Evolutionary conservation across 2,329 filamentous ascomycete genomes (phyloP).

Genomic region (Phoma herbarum): DNA sequence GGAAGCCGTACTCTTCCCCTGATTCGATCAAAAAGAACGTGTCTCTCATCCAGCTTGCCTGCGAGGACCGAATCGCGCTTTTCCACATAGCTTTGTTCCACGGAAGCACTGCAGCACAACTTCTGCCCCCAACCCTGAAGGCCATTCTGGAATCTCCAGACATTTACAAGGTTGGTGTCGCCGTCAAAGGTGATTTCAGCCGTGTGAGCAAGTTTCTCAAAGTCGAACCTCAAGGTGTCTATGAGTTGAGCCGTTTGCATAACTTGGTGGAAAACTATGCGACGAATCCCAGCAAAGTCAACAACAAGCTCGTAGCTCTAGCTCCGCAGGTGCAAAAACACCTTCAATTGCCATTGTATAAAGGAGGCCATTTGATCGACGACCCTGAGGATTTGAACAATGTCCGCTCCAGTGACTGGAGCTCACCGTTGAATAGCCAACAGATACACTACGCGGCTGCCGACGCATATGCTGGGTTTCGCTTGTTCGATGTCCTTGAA

Average conservation of each 20-base stretch:
- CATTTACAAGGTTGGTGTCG: constrained; percentile 79
- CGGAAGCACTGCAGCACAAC: constrained; percentile 56
- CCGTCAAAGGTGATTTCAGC: constrained; percentile 70
- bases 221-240: constrained; percentile 71
- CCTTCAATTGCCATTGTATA: constrained; percentile 78
- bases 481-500: constrained; percentile 77
- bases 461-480: constrained; percentile 84
- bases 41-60: constrained; percentile 84
- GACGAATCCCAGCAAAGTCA: constrained; percentile 67
- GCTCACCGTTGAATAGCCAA: constrained; percentile 63
- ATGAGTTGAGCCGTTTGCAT: constrained; percentile 86
- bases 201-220: constrained; percentile 69
- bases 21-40: constrained; percentile 78
- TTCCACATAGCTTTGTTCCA: constrained; percentile 74
- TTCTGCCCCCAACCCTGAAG: constrained; percentile 74
- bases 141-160: constrained; percentile 74
- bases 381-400: constrained; percentile 28
- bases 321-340: constrained; percentile 75
- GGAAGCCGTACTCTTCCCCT: constrained; percentile 62
- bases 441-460: constrained; percentile 80
- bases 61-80: constrained; percentile 76
- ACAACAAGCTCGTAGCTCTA: constrained; percentile 68
- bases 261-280: constrained; percentile 67
- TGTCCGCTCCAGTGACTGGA: constrained; percentile 82
- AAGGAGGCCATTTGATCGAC: constrained; percentile 65